These are phyloP conservation scores for Magnaporthales sp. DNA, from an alignment of 2,329 filamentous ascomycete genomes.

Conservation along the genomic window DNA sequence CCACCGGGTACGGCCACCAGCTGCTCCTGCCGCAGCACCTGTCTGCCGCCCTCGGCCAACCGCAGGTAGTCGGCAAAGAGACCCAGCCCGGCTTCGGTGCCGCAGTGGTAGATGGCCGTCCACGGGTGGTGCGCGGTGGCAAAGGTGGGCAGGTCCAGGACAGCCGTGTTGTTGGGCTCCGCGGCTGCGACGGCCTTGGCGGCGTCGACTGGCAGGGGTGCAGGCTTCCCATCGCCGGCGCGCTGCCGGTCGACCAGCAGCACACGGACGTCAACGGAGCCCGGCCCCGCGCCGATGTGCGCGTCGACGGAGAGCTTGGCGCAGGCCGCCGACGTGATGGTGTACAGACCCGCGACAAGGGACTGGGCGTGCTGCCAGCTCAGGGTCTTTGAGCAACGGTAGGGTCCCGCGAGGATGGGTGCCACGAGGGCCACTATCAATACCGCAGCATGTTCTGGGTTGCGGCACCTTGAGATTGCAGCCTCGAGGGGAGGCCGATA, in stretches of 20 bases:
- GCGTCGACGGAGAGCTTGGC: conserved; percentile 51
- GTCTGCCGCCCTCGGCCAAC: conserved; percentile 33
- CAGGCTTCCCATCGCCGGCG: conserved; percentile 14
- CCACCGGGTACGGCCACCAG: conserved; percentile 44
- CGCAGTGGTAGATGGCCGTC: conserved; percentile 56
- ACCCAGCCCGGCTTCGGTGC: conserved; percentile 54
- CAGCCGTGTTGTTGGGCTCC: conserved; percentile 33
- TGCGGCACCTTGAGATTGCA: conserved; percentile 40
- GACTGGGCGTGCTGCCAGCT: conserved; percentile 62
- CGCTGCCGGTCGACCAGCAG: conserved; percentile 52
- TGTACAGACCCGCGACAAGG: conserved; percentile 71
- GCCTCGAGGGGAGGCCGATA: conserved; percentile 51
- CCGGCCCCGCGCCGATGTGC: conserved; percentile 48
- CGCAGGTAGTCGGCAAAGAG: conserved; percentile 42
- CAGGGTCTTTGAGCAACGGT: conserved; percentile 39
- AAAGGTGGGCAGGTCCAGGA: conserved; percentile 31
- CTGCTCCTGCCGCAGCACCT: conserved; percentile 39
- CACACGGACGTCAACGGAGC: conserved; percentile 68
- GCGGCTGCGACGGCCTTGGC: conserved; percentile 10
- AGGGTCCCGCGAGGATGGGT: conserved; percentile 45
- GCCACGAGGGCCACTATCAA: conserved; percentile 52
- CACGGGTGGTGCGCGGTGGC: conserved; percentile 46
- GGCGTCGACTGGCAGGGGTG: conserved; percentile 17
- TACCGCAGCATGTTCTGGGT: conserved; percentile 23
- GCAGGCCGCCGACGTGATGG: conserved; percentile 65